phyloP scores from a whole-genome alignment of 2,329 filamentous ascomycete genomes.

The Penicillium sp. region DNA sequence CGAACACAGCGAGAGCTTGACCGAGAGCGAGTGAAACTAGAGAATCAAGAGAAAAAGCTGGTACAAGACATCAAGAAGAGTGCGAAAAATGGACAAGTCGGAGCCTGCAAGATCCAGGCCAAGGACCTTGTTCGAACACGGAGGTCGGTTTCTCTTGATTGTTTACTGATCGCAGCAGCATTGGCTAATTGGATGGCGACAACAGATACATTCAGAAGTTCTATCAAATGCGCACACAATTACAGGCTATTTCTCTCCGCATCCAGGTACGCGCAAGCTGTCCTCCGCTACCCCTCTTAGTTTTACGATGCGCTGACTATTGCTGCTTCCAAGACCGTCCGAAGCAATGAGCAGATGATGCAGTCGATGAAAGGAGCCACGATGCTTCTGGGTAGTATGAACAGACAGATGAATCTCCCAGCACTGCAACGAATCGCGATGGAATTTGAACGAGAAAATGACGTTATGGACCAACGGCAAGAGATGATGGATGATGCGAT shows the following conservation, averaged over 20 bases:
- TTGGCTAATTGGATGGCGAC: slow-evolving; percentile 3
- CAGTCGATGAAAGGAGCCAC: slow-evolving; percentile 99
- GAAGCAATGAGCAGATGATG: slow-evolving; percentile 99
- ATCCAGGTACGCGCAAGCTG: slow-evolving; percentile 67
- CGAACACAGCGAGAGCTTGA: slow-evolving; percentile 97
- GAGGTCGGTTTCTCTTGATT: slow-evolving; percentile 50
- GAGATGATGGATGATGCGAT: slow-evolving; percentile 99
- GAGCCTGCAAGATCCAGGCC: slow-evolving; percentile 96
- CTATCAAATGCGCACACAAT: slow-evolving; percentile 94
- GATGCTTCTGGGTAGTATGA: slow-evolving; percentile 91
- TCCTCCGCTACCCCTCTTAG: neutral
- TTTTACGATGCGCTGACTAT: slow-evolving; percentile 5
- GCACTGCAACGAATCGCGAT: slow-evolving; percentile 94
- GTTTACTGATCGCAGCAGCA: neutral
- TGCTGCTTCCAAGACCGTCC: slow-evolving; percentile 67
- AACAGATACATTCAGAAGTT: slow-evolving; percentile 92
- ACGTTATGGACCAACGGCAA: slow-evolving; percentile 98
- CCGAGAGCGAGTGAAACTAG: slow-evolving; percentile 88
- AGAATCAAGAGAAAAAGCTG: slow-evolving; percentile 98
- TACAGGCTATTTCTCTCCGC: slow-evolving; percentile 91
- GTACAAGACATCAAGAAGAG: slow-evolving; percentile 96
- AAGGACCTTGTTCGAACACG: slow-evolving; percentile 93
- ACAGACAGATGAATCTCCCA: slow-evolving; percentile 94
- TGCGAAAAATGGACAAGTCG: slow-evolving; percentile 96
- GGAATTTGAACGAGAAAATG: slow-evolving; percentile 98